Percentiles rank a stretch among this genome's conserved stretches.
phyloP scores from a whole-genome alignment of 2,329 filamentous ascomycete species.

The Fusarium fujikuroi region DNA sequence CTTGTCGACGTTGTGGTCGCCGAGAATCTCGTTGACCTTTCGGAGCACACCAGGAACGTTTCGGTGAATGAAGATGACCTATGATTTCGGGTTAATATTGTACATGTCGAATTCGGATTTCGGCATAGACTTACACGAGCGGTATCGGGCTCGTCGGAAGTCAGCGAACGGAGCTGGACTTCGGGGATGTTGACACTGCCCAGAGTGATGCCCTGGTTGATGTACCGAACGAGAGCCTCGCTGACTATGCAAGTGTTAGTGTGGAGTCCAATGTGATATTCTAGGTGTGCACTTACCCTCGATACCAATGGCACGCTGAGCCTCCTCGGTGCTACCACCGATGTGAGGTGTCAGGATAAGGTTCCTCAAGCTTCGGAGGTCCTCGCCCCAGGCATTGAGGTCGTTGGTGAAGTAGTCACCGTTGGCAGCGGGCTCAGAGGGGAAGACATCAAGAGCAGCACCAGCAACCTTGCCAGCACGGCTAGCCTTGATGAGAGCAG shows the following conservation, averaged over 20 bases:
- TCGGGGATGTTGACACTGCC: conserved; percentile 98
- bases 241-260: conserved; percentile 65
- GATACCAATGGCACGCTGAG: conserved; percentile 93
- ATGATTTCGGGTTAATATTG: conserved; percentile 25
- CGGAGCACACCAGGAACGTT: conserved; percentile 96
- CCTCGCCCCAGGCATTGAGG: conserved; percentile 86
- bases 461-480: conserved; percentile 88
- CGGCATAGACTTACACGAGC: conserved; percentile 69
- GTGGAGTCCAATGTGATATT: background rate
- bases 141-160: conserved; percentile 87
- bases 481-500: conserved; percentile 88
- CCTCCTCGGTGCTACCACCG: conserved; percentile 96
- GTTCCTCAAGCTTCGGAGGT: conserved; percentile 87
- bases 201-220: conserved; percentile 92
- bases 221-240: conserved; percentile 89
- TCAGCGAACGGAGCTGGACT: conserved; percentile 88
- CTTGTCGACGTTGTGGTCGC: conserved; percentile 97
- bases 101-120: background rate
- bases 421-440: conserved; percentile 91
- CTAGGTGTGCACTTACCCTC: conserved; percentile 65
- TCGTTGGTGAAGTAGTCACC: conserved; percentile 91
- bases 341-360: conserved; percentile 97
- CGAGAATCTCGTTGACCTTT: conserved; percentile 93
- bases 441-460: conserved; percentile 96
- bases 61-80: conserved; percentile 94